Conservation (phyloP, 2,329 filamentous ascomycete species). For the Massarina eburnea region DNA sequence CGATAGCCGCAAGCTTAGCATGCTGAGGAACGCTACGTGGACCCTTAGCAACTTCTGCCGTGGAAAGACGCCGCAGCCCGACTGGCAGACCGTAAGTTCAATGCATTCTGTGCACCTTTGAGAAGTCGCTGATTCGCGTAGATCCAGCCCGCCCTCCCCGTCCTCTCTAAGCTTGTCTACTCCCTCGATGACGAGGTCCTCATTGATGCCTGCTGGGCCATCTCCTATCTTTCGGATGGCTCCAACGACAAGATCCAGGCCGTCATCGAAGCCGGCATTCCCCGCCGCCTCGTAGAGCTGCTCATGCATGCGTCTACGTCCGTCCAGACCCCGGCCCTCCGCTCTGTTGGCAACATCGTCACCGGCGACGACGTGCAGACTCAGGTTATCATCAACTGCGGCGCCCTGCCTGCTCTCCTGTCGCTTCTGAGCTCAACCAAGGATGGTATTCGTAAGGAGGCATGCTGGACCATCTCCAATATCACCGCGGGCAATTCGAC, state of each 20-base stretch:
- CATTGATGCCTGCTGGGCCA: slow-evolving; percentile 99
- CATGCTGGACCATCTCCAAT: slow-evolving; percentile 99
- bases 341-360: slow-evolving; percentile 97
- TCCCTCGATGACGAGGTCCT: slow-evolving; percentile 97
- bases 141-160: slow-evolving; percentile 93
- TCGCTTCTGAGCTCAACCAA: slow-evolving; percentile 95
- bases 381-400: slow-evolving; percentile 99
- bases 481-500: slow-evolving; percentile 97
- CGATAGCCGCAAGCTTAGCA: slow-evolving; percentile 97
- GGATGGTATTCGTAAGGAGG: slow-evolving; percentile 98
- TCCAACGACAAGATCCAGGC: slow-evolving; percentile 99
- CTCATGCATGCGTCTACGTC: slow-evolving; percentile 98
- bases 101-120: neutral
- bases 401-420: slow-evolving; percentile 86
- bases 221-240: slow-evolving; percentile 96
- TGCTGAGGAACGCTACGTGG: slow-evolving; percentile 98
- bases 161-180: slow-evolving; percentile 96
- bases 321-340: slow-evolving; percentile 93
- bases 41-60: slow-evolving; percentile 99
- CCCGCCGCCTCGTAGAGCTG: slow-evolving; percentile 91
- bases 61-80: slow-evolving; percentile 97
- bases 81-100: slow-evolving; percentile 85
- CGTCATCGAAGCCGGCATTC: slow-evolving; percentile 97
- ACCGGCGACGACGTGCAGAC: slow-evolving; percentile 98
- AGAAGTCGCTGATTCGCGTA: slow-evolving; percentile 44